Base-by-base conservation (phyloP, 2,329 filamentous ascomycete genomes). In the Domatiomyces globalis region DNA sequence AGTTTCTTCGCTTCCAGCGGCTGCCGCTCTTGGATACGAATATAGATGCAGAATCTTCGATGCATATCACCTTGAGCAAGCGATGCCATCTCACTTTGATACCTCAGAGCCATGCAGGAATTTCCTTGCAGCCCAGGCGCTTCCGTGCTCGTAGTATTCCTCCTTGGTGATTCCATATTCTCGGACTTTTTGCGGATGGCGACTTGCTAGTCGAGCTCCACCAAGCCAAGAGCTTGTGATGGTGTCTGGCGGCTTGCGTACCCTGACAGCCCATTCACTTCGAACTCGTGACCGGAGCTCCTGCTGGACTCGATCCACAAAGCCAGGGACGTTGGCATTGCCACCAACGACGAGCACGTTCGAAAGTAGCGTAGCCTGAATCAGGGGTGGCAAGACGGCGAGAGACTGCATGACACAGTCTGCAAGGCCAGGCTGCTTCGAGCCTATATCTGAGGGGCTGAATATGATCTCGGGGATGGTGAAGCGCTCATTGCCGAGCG, bases 291-390 rank as follows among this genome's bases (percentile, higher is more conserved):
- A 76, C 50, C 85, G 76, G 7, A 95, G 70, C 61, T 94, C 88
- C 29, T 75, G 71, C 57, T 69, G 82, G 59, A 98, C 65, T 51
- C 92, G 78, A 63, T 87, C 79, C 57, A 88, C 77, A 57, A 98
- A 90, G 0, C 89, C 89, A 1, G 83, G 76, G 22, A 95, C 81
- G 17, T 84, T 73, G 0, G 84, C 77, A 63, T 87, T 95, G 2
- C 92, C 92, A 1, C 92, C 92, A 0, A 95, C 86, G 0, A 95
- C 83, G 2, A 95, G 70, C 3, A 96, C 78, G 59, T 96, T 98
- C 39, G 87, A 84, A 46, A 96, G 69, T 58, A 95, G 77, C 0
- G 82, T 83, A 0, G 88, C 85, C 78, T 87, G 89, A 6, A 96
- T 69, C 0, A 85, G 86, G n/a, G 85, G 75, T 0, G 92, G 92